Percentiles rank a stretch among this genome's conserved stretches.
Evolutionary conservation across 2,329 filamentous ascomycete genomes (phyloP).

Genomic region (Myriosclerotinia duriaeana): DNA sequence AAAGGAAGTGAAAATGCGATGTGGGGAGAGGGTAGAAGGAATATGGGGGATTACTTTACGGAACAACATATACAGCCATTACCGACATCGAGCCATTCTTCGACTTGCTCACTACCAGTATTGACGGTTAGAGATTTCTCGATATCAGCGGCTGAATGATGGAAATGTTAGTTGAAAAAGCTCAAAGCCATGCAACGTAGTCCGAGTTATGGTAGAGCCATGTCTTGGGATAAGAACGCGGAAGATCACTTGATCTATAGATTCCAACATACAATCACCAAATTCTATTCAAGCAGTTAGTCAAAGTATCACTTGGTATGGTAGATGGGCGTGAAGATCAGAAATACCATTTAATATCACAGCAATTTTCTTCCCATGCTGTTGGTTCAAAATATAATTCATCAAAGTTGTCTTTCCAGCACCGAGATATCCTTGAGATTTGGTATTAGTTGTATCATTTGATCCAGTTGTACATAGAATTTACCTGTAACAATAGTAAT

Average conservation of each 20-base stretch:
- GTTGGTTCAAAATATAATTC: constrained; percentile 92
- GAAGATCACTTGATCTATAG: constrained; percentile 14
- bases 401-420: constrained; percentile 93
- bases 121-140: constrained; percentile 94
- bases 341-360: constrained; percentile 85
- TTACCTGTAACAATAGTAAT: constrained; percentile 82
- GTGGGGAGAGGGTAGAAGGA: neutral
- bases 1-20: neutral
- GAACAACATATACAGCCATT: constrained; percentile 98
- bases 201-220: neutral
- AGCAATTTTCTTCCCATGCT: constrained; percentile 96
- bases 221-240: neutral
- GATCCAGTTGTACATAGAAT: neutral
- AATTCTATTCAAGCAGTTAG: constrained; percentile 57
- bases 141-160: constrained; percentile 70
- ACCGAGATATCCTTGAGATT: constrained; percentile 72
- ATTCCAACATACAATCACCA: constrained; percentile 64
- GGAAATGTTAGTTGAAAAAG: neutral
- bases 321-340: constrained; percentile 36
- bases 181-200: neutral
- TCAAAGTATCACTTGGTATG: constrained; percentile 4
- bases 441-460: constrained; percentile 2
- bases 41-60: constrained; percentile 65
- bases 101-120: constrained; percentile 75
- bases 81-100: constrained; percentile 93